These are phyloP conservation scores for Monilinia fructicola DNA, from an alignment of 2,329 filamentous ascomycete genomes.

Conservation along the genomic window DNA sequence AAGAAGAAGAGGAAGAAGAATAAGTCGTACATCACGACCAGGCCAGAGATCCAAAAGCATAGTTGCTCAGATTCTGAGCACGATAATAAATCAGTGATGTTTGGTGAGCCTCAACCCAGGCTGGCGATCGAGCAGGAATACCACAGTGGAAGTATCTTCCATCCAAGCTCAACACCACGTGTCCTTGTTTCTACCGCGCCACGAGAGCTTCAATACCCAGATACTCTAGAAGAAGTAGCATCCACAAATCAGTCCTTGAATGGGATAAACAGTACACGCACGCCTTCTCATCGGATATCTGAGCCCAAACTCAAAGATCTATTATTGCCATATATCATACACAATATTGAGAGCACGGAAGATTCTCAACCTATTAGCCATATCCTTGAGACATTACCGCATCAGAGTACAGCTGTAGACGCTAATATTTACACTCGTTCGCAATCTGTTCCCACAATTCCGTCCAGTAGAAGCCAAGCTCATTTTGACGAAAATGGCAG, in stretches of 20 bases:
- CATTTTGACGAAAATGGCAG: not conserved
- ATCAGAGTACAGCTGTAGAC: not conserved
- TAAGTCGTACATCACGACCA: not conserved
- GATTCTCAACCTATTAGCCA: not conserved
- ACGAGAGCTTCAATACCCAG: not conserved
- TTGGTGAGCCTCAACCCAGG: rapidly evolving
- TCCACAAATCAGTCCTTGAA: no score
- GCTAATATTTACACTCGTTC: no score
- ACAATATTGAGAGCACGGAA: not conserved
- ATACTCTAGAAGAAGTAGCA: not conserved
- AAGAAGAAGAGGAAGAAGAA: not conserved
- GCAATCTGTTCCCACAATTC: not conserved
- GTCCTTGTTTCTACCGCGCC: not conserved
- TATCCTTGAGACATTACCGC: rapidly evolving
- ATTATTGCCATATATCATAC: not conserved
- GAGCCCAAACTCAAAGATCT: not conserved
- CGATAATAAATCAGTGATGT: not conserved
- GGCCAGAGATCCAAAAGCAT: not conserved
- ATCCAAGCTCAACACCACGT: not conserved
- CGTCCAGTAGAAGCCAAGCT: not conserved
- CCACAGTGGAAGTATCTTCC: not conserved
- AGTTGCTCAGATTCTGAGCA: not conserved
- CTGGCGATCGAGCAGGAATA: not conserved
- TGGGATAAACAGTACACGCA: not conserved
- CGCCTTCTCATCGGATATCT: not conserved